Evolutionary conservation across 805 yeast genomes (phyloP).

Genomic region (Candida ipomoeae): DNA sequence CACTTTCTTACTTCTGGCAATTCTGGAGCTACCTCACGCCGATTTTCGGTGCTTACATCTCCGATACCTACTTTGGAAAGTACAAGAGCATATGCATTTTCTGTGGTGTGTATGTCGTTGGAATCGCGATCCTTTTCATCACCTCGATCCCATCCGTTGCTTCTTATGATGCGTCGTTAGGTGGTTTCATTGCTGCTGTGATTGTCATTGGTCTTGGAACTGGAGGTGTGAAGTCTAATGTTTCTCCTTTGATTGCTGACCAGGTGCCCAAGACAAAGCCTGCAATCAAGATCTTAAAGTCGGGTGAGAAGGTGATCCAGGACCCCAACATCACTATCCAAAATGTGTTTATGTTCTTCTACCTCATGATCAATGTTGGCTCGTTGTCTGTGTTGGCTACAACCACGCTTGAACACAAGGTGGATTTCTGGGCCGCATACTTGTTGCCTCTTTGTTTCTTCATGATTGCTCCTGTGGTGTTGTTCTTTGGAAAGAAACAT

Average conservation of each 20-base stretch:
- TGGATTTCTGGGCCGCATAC: conserved; percentile 15
- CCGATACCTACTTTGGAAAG: conserved; percentile 73
- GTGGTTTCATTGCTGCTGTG: conserved; percentile 56
- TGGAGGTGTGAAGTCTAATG: conserved; percentile 76
- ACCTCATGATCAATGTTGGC: conserved; percentile 17
- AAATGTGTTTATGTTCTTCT: conserved; percentile 14
- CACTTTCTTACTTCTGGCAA: conserved; percentile 14
- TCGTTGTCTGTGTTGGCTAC: conserved; percentile 13
- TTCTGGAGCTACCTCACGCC: conserved; percentile 15
- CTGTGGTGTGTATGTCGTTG: conserved; percentile 53
- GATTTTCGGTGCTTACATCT: conserved; percentile 34
- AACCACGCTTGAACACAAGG: conserved; percentile 10
- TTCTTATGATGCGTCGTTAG: conserved; percentile 47
- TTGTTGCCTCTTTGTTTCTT: conserved; percentile 14
- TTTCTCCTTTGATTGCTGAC: conserved; percentile 68
- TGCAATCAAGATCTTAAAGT: conserved; percentile 30
- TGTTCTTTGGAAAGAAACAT: conserved; percentile 9
- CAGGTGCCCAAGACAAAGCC: conserved; percentile 37
- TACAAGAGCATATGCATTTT: conserved; percentile 62
- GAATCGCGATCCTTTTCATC: conserved; percentile 59
- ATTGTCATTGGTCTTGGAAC: conserved; percentile 69
- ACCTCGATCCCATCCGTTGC: conserved; percentile 63
- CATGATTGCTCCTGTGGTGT: conserved; percentile 8
- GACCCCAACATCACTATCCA: conserved; percentile 15
- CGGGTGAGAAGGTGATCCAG: conserved; percentile 14